Conservation (phyloP, 1,284 basidiomycete species). For the Ceratobasidium sp. region DNA sequence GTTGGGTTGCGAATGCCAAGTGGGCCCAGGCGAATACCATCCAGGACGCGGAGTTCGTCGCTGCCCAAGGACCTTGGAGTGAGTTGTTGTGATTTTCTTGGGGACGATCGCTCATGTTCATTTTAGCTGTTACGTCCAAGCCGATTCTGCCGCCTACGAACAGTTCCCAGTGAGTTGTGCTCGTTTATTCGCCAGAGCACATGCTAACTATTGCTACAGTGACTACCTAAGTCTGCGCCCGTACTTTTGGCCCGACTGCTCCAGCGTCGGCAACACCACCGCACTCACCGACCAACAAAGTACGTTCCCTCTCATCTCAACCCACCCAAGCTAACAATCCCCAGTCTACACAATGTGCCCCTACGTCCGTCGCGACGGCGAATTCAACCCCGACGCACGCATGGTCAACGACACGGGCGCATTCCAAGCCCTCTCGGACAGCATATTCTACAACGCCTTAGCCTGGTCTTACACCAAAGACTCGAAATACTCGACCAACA, state of each 20-base stretch:
- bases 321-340: not conserved
- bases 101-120: not conserved
- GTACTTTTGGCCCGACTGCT: slow-evolving; percentile 51
- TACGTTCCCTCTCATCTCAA: not conserved
- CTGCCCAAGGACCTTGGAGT: slow-evolving; percentile 68
- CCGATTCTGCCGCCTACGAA: slow-evolving; percentile 54
- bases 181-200: slow-evolving; percentile 33
- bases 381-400: slow-evolving; percentile 56
- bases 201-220: slow-evolving; percentile 5
- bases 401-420: slow-evolving; percentile 54
- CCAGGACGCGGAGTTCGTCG: slow-evolving; percentile 61
- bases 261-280: slow-evolving; percentile 49
- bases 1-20: slow-evolving; percentile 56
- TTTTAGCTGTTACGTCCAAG: slow-evolving; percentile 51
- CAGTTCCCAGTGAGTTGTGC: slow-evolving; percentile 47
- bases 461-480: slow-evolving; percentile 55
- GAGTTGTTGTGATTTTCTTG: slow-evolving; percentile 50
- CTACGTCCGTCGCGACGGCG: slow-evolving; percentile 54
- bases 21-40: slow-evolving; percentile 62
- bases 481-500: slow-evolving; percentile 47
- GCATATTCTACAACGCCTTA: slow-evolving; percentile 55
- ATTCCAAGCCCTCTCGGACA: slow-evolving; percentile 54
- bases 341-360: slow-evolving; percentile 51
- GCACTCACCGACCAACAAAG: slow-evolving; percentile 49
- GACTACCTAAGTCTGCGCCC: slow-evolving; percentile 50